A percentile compares a stretch with the other conserved stretches of the same genome.
Evolutionary conservation across 768 basidiomycete species (phyloP).

Genomic region (Leccinum incarnatum): DNA sequence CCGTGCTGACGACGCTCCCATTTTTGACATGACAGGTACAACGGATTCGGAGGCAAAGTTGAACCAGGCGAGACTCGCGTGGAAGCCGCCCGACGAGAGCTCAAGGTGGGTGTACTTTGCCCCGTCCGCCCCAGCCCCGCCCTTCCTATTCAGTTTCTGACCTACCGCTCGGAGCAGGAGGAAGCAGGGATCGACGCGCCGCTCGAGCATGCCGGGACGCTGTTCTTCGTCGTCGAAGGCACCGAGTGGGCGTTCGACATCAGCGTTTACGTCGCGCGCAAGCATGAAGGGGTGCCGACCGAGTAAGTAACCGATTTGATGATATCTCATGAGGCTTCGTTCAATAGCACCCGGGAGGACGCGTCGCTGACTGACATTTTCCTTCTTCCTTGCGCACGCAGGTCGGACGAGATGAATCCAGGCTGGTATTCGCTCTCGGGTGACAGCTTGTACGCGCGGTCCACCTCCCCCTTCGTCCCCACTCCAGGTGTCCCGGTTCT

Average conservation of each 20-base stretch:
- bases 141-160: neutral
- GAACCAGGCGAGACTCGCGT: constrained; percentile 66
- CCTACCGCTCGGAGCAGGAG: constrained; percentile 48
- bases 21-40: constrained; percentile 50
- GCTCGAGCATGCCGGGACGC: constrained; percentile 58
- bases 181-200: constrained; percentile 74
- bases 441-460: constrained; percentile 18
- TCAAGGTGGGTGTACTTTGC: constrained; percentile 42
- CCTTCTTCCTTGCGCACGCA: constrained; percentile 26
- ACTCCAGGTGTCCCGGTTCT: neutral
- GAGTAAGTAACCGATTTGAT: constrained; percentile 50
- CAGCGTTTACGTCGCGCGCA: constrained; percentile 64
- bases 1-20: neutral
- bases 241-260: constrained; percentile 65
- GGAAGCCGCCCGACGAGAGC: constrained; percentile 75
- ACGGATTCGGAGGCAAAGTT: constrained; percentile 89
- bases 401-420: constrained; percentile 87
- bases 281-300: constrained; percentile 55
- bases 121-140: neutral
- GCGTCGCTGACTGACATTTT: neutral
- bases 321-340: neutral
- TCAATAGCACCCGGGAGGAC: neutral
- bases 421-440: constrained; percentile 61
- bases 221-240: constrained; percentile 60
- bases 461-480: neutral